phyloP scores from a whole-genome alignment of 164 flowering plant genomes.

The Akebia trifoliata region DNA sequence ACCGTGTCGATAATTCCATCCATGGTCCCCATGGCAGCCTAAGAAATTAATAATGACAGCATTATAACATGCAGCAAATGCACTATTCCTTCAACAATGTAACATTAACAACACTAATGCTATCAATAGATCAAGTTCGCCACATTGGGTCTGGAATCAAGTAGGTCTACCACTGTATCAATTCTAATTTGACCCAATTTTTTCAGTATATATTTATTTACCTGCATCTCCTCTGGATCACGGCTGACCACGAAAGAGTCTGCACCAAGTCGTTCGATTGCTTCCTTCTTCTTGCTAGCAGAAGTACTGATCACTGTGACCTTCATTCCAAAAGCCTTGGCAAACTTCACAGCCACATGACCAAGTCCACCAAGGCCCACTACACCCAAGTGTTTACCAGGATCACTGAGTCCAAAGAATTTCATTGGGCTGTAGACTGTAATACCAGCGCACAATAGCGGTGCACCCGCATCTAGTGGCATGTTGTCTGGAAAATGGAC shows the following conservation, averaged over 20 bases:
- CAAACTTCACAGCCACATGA: conserved; percentile 51
- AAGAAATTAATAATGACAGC: too few species aligned
- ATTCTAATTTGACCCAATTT: too few species aligned
- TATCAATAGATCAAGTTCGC: too few species aligned
- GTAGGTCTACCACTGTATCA: too few species aligned
- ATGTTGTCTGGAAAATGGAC: conserved; percentile 11
- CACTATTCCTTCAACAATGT: too few species aligned
- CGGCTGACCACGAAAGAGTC: conserved; percentile 40
- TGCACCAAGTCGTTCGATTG: conserved; percentile 39
- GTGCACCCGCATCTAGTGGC: conserved; percentile 33
- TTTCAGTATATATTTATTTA: too few species aligned
- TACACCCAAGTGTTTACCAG: conserved; percentile 38
- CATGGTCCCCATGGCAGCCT: conserved; percentile 40
- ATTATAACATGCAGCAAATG: too few species aligned
- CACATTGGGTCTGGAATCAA: too few species aligned
- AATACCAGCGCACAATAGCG: conserved; percentile 46
- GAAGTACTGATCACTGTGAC: conserved; percentile 54
- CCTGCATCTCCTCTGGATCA: conserved; percentile 37
- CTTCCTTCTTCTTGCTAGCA: conserved; percentile 36
- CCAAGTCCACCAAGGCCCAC: conserved; percentile 57
- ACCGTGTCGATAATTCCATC: conserved; percentile 54
- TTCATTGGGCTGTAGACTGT: conserved; percentile 54
- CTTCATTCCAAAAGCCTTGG: conserved; percentile 44
- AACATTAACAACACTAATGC: too few species aligned
- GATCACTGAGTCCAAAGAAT: conserved; percentile 28